phyloP scores from a whole-genome alignment of 345 rosid species.

The Hibiscus tridactylites region DNA sequence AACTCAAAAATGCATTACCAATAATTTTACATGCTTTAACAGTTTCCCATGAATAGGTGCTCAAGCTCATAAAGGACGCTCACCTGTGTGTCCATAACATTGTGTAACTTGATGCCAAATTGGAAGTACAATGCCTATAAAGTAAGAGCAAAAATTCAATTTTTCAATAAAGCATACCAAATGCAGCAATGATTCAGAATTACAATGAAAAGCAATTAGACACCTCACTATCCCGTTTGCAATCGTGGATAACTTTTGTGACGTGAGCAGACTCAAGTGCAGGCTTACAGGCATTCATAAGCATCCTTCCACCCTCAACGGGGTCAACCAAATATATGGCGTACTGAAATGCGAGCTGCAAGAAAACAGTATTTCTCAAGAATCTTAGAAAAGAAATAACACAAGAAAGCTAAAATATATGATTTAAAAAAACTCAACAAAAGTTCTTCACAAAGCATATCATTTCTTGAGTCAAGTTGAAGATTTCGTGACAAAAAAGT shows the following conservation, averaged over 20 bases:
- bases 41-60: neutral
- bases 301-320: constrained; percentile 58
- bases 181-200: constrained; percentile 14
- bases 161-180: constrained; percentile 4
- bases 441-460: neutral
- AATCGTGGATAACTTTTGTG: constrained; percentile 95
- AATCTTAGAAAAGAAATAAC: neutral
- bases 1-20: neutral
- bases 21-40: neutral
- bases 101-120: constrained; percentile 79
- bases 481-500: neutral
- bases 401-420: neutral
- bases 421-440: neutral
- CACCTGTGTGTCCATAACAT: constrained; percentile 91
- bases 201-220: constrained; percentile 23
- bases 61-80: constrained; percentile 14
- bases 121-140: constrained; percentile 85
- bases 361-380: constrained; percentile 11
- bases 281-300: constrained; percentile 86
- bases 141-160: constrained; percentile 7
- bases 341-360: constrained; percentile 90
- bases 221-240: constrained; percentile 99
- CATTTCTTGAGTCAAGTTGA: neutral
- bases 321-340: constrained; percentile 84
- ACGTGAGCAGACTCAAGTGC: constrained; percentile 85